Percentiles rank a stretch among this genome's conserved stretches.
Evolutionary conservation across 257 asterid species (phyloP).

Genomic region (Linaria vulgaris): DNA sequence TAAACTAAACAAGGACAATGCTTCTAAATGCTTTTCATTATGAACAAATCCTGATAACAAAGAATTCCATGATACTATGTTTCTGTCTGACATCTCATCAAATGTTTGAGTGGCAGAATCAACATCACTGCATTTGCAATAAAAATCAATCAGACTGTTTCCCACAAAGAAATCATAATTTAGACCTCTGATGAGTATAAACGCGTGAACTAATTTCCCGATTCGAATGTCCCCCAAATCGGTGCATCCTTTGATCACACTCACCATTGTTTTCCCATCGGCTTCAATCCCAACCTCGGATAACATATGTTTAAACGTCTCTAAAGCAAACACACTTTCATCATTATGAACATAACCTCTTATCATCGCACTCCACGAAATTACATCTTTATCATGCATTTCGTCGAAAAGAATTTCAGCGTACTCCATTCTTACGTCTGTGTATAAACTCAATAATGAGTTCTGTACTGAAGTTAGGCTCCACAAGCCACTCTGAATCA

Average conservation of each 20-base stretch:
- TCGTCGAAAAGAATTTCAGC: constrained; percentile 70
- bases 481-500: constrained; percentile 54
- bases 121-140: constrained; percentile 69
- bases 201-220: constrained; percentile 62
- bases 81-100: constrained; percentile 54
- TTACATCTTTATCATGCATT: constrained; percentile 64
- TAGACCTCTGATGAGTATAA: constrained; percentile 54
- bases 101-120: constrained; percentile 60
- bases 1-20: constrained; percentile 48
- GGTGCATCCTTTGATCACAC: constrained; percentile 68
- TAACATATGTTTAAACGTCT: constrained; percentile 55
- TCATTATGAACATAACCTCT: constrained; percentile 47
- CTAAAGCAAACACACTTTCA: constrained; percentile 41
- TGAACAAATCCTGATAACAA: constrained; percentile 69
- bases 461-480: constrained; percentile 61
- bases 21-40: constrained; percentile 54
- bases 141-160: constrained; percentile 74
- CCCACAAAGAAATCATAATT: constrained; percentile 62
- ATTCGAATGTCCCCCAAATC: constrained; percentile 41
- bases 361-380: constrained; percentile 81
- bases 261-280: constrained; percentile 72
- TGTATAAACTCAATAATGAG: constrained; percentile 59
- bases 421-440: constrained; percentile 49
- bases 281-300: constrained; percentile 39
- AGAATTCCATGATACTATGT: constrained; percentile 79